These are phyloP conservation scores for Celoporthe dispersa DNA, from an alignment of 2,329 filamentous ascomycete species.

Conservation along the genomic window DNA sequence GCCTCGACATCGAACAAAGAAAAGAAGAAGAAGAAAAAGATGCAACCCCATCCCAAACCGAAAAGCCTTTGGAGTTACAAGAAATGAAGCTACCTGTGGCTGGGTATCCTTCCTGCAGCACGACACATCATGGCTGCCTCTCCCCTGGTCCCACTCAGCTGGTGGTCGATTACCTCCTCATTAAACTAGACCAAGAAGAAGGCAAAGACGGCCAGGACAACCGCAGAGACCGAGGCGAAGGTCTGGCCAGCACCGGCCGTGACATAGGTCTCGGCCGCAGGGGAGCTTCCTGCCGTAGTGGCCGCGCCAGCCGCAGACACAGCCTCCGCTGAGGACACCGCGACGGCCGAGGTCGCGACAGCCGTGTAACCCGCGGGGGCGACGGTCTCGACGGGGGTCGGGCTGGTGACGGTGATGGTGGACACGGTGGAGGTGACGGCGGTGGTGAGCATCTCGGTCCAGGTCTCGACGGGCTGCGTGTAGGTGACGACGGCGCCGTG, in stretches of 20 bases:
- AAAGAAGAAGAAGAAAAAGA: neutral
- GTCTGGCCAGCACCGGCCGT: conserved; percentile 2
- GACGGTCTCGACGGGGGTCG: neutral
- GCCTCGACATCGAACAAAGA: neutral
- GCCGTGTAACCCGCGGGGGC: conserved; percentile 1
- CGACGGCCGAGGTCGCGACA: neutral
- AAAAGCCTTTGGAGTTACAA: neutral
- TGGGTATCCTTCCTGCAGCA: neutral
- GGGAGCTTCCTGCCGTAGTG: neutral
- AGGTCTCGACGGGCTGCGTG: neutral
- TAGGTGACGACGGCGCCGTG: conserved; percentile 1
- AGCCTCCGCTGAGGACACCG: too few species aligned
- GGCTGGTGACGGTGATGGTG: neutral
- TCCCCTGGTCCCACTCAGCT: neutral
- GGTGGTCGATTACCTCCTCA: neutral
- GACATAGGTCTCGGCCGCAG: neutral
- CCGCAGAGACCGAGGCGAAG: neutral
- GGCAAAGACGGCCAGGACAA: neutral
- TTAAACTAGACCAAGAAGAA: neutral
- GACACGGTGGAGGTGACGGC: neutral
- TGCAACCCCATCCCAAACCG: neutral
- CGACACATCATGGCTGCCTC: neutral
- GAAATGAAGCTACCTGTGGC: neutral
- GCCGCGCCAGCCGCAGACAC: neutral
- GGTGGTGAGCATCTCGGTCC: conserved; percentile 16